A percentile compares a stretch with the other conserved stretches of the same genome.
phyloP scores from a whole-genome alignment of 352 stramenopile genomes.

The Pythium monospermum region DNA sequence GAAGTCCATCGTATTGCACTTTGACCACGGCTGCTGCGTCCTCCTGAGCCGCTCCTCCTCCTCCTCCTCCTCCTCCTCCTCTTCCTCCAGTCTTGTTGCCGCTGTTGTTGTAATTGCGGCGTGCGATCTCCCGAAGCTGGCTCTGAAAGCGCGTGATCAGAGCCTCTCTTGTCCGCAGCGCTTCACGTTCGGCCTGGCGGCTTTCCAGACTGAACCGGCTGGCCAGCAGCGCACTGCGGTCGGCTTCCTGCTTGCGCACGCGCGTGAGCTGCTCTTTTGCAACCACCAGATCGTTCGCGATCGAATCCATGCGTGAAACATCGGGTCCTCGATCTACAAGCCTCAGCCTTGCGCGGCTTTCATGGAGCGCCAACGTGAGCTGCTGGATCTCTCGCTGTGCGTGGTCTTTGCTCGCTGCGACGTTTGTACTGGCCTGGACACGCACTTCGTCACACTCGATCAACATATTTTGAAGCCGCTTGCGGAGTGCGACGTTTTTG shows the following conservation, averaged over 20 bases:
- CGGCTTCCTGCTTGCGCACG: slow-evolving; percentile 42
- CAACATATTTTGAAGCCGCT: slow-evolving; percentile 69
- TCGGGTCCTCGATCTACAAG: slow-evolving; percentile 57
- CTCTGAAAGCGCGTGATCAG: slow-evolving; percentile 36
- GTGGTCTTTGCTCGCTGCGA: slow-evolving; percentile 46
- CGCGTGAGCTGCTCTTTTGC: slow-evolving; percentile 46
- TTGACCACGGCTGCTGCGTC: too few species aligned
- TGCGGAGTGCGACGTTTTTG: slow-evolving; percentile 63
- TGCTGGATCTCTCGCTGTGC: slow-evolving; percentile 39
- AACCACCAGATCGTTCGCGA: slow-evolving; percentile 39
- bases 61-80: not conserved
- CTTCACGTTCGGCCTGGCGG: slow-evolving; percentile 49
- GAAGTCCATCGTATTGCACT: slow-evolving; percentile 47
- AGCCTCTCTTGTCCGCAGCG: slow-evolving; percentile 38
- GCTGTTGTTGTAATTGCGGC: slow-evolving; percentile 23
- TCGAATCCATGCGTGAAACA: slow-evolving; percentile 37
- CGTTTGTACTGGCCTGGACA: slow-evolving; percentile 44
- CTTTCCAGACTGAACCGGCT: slow-evolving; percentile 48
- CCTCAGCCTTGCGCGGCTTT: slow-evolving; percentile 43
- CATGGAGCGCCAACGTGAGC: slow-evolving; percentile 34
- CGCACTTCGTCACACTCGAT: slow-evolving; percentile 72
- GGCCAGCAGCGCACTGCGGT: slow-evolving; percentile 38
- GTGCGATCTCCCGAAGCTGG: slow-evolving; percentile 45
- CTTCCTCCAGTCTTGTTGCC: slow-evolving; percentile 3
- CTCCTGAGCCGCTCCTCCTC: too few species aligned